Evolutionary conservation across 2,329 filamentous ascomycete genomes (phyloP), one percentile per base, ranked within the genome.

Genomic region (Plenodomus tracheiphilus): DNA sequence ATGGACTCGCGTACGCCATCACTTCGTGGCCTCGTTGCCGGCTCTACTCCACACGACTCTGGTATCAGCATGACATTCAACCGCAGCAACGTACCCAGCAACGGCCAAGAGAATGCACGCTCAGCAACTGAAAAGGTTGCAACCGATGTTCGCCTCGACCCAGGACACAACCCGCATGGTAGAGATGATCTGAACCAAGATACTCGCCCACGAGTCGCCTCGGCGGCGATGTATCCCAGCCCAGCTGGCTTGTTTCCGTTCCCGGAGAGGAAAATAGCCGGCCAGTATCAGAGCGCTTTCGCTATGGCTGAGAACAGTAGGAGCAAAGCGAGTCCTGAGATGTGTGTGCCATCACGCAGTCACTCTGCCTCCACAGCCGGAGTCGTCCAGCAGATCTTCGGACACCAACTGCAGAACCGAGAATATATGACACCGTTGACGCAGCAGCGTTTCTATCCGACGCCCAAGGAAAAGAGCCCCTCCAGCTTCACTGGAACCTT

Each of bases 31-130:
- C 52, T 64, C 2, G 49, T 65, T n/a, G 56, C 61, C 17, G 51
- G 43, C 15, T 62, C 61, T 17, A 54, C 58, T 10, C 61, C 59
- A 21, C 61, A 64, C 7, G 67, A 72, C 39, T 68, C 69, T 37
- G 62, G 54, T 3, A 38, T 66, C 39, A 59, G 58, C 40, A 61
- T 70, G 58, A 53, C 55, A 1, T 65, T 69, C 49, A 57, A 53
- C 28, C 54, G 49, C 13, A 51, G 20, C 39, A 54, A 59, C 19
- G 45, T 52, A 10, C 28, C 38, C 17, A 21, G 41, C 13, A 47
- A 48, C 11, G 51, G 47, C 35, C 60, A 68, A 36, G 69, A 71
- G 45, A 70, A 70, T 36, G 16, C 56, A 22, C 63, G 59, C 2
- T 53, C 58, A 28, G 30, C 41, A 15, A 62, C 55, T 19, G 48